phyloP scores from a whole-genome alignment of 176 grass and related monocot species.

The Poa pratensis region DNA sequence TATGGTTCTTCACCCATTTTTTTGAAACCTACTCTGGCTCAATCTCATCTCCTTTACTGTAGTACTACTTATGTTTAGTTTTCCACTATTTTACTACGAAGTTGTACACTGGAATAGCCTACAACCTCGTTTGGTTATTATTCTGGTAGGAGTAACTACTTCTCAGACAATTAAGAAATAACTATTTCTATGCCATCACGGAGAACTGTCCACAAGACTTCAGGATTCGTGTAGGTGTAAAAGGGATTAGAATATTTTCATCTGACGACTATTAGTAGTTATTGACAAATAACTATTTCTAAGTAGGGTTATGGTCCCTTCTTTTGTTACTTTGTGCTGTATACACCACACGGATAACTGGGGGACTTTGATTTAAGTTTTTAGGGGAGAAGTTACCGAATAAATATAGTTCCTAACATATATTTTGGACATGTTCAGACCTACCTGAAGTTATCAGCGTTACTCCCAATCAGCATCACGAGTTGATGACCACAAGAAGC shows the following conservation, averaged over 20 bases:
- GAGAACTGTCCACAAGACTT: background rate
- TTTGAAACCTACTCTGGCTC: background rate
- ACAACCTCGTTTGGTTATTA: background rate
- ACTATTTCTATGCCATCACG: background rate
- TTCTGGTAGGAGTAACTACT: background rate
- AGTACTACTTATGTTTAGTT: background rate
- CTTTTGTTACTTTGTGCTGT: background rate
- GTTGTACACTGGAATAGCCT: background rate
- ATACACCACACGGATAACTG: background rate
- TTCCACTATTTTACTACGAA: conserved; percentile 2
- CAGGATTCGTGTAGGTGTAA: background rate
- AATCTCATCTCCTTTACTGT: background rate
- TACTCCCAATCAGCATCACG: conserved; percentile 30
- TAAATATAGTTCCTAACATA: background rate
- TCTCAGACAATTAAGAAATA: background rate
- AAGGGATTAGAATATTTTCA: background rate
- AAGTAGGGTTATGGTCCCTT: too few species aligned
- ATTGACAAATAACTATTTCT: background rate
- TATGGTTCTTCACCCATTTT: background rate
- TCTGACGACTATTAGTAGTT: background rate
- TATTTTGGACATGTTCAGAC: conserved; percentile 11
- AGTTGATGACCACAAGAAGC: conserved; percentile 46
- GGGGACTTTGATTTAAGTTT: background rate
- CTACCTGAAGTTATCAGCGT: conserved; percentile 49
- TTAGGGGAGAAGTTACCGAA: background rate